A percentile compares a stretch with the other conserved stretches of the same genome.
Conservation (phyloP, 192 early-diverging fungal genomes). For the Rhizoclosmatium globosum region DNA sequence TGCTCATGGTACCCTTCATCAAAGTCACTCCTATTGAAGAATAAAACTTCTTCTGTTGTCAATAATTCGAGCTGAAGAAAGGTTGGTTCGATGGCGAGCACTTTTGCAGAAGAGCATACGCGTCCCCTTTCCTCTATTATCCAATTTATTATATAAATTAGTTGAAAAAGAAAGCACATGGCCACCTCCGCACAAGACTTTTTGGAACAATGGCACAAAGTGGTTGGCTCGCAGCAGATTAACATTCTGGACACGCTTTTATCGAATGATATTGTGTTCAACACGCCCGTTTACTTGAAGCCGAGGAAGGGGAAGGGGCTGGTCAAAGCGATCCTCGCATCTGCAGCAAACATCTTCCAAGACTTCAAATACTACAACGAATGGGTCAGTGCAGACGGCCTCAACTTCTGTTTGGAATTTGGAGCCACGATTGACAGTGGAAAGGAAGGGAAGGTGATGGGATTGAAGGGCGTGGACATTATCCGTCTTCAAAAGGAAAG, state of each 20-base stretch:
- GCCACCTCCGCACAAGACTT: conserved; percentile 12
- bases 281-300: conserved; percentile 46
- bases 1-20: too few species aligned
- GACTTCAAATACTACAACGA: conserved; percentile 44
- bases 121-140: too few species aligned
- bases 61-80: too few species aligned
- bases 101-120: too few species aligned
- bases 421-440: conserved; percentile 31
- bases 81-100: too few species aligned
- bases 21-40: too few species aligned
- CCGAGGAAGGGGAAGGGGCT: conserved; percentile 31
- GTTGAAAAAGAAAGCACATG: background rate
- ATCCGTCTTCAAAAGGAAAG: conserved; percentile 11
- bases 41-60: too few species aligned
- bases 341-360: conserved; percentile 34
- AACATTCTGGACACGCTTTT: conserved; percentile 24
- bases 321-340: conserved; percentile 29
- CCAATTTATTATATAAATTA: too few species aligned
- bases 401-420: conserved; percentile 37
- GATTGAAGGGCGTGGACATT: conserved; percentile 37
- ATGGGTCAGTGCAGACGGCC: conserved; percentile 28
- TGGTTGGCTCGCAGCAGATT: conserved; percentile 25
- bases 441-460: background rate
- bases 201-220: conserved; percentile 35
- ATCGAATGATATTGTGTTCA: conserved; percentile 33